Evolutionary conservation across 495 filamentous ascomycete genomes (phyloP), one percentile per base, ranked within the genome.

Genomic region (Penicillium dipodomyicola): DNA sequence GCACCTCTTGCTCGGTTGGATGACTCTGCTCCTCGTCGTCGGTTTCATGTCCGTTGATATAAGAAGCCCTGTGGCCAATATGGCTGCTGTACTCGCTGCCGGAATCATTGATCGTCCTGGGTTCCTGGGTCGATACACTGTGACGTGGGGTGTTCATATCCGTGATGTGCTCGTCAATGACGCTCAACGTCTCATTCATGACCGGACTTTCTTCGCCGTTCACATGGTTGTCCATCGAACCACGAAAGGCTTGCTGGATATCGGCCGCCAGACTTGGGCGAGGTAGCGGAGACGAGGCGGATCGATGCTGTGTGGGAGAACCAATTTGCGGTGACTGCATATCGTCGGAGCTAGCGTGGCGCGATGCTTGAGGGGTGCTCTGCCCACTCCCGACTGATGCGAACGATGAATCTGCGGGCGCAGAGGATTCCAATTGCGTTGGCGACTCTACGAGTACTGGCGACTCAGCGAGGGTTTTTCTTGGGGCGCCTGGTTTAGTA

Each of bases 111-210:
- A 81, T 75, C 20, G 81, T 77, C 57, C 78, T 75, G 33, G 79
- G 76, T 30, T 85, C 82, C 50, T 73, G 77, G 19, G 71, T 71
- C 9, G 69, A 64, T 30, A 81, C 60, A 45, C 83, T 82, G 49
- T 85, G 82, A 39, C 85, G 82, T 43, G 91, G 83, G 6, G 86
- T 91, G 67, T 86, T 86, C 73, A 99, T 86, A 67, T 96, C 91
- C 23, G 91, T 96, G 46, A 99, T 97, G 68, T 97, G 95, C 71
- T 99, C 95, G 65, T 99, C 84, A 64, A 99, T 99, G 32, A 97
- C 95, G 63, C 91, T 96, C 55, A 99, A 72, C 0, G 95, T 97
- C 66, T 99, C 93, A 66, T 96, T 91, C 79, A 99, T 90, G 25
- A 97, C 92, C 3, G 92, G 90, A 65, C 90, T 92, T 25, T 84